Base-by-base conservation (phyloP, 768 basidiomycete species). In the Russula olivacea region DNA sequence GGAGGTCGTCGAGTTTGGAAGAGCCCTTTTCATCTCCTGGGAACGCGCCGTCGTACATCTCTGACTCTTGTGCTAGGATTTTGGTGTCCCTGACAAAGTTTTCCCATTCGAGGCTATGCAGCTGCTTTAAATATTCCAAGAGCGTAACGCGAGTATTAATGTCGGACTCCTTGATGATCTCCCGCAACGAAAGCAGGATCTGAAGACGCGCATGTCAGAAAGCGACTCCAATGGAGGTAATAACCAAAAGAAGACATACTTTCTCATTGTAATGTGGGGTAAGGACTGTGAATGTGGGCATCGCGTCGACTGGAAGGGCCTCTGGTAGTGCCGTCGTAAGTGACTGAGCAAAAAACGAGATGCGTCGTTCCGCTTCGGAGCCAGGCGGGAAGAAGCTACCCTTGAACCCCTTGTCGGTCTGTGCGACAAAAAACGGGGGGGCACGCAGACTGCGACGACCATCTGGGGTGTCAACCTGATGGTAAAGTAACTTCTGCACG, bases 1-100 rank as follows among this genome's bases (percentile, higher is more conserved):
- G 96, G 49, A 99, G 81, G 72, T 98, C 96, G 71, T 98, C 90
- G 62, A 85, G 81, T 75, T 91, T 93, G 40, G 87, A 85, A 63
- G 81, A 81, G 25, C 83, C 85, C 75, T 97, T 97, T 76, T 99
- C 95, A 72, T 80, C 89, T 67, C 74, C 85, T 74, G 69, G 86
- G 70, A 87, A 87, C 10, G 86, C 76, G 19, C 90, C 92, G 66
- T 86, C 88, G 74, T 86, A 93, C 81, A 88, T 83, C 36, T 88
- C 84, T 2, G 92, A 91, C 72, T 99, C 97, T 73, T 98, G 94
- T 0, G 97, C 95, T 41, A 99, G 82, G 68, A 99, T 99, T 80
- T 94, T 98, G 71, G 97, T 99, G 73, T 99, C 97, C 79, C 93
- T 94, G 69, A 99, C 97, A 66, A 99, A 98, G 75, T 99, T 98